Evolutionary conservation across 768 basidiomycete species (phyloP), one percentile per base, ranked within the genome.

Genomic region (Russula vinacea): DNA sequence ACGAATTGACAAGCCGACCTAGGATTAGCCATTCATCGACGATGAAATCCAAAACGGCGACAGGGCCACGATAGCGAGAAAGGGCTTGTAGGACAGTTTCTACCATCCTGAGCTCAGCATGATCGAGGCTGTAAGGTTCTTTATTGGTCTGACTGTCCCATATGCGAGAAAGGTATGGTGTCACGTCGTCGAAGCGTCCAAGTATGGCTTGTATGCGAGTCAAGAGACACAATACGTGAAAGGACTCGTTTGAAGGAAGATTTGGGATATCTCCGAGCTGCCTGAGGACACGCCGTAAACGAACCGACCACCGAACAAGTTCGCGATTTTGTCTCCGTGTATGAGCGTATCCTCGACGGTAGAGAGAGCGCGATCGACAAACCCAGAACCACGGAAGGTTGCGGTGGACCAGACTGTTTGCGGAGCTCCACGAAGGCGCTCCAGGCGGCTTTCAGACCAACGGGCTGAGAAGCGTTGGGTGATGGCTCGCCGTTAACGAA

Each of bases 371-470:
- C 66, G 66, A 67, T 68, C 68, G 29, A 63, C 54, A 29, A 68
- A 68, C 22, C 35, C 47, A 68, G 53, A 53, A 58, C 39, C 64
- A 61, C 47, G 49, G 58, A 52, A 39, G 59, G 35, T 10, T 35
- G 54, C 8, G 60, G 49, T 5, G 56, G 35, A 33, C 45, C 33
- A 50, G 60, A n/a, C 37, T 37, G 56, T 22, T 50, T 62, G 3
- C 49, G 59, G 33, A 62, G 57, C 35, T 59, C 45, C n/a, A 39
- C 35, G 22, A 67, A 66, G 9, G 65, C 65, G 42, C 9, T 19
- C 67, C 67, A 68, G 16, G 67, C 67, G 53, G 51, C 24, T 16
- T 68, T 62, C 17, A 67, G 57, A 55, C 53, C 45, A 33, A 68
- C 61, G 29, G 33, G 49, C 19, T 47, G 57, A 17, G 50, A 53